A percentile compares a stretch with the other conserved stretches of the same genome.
Evolutionary conservation across 2,329 filamentous ascomycete genomes (phyloP).

Genomic region (Cladosporium sp.): DNA sequence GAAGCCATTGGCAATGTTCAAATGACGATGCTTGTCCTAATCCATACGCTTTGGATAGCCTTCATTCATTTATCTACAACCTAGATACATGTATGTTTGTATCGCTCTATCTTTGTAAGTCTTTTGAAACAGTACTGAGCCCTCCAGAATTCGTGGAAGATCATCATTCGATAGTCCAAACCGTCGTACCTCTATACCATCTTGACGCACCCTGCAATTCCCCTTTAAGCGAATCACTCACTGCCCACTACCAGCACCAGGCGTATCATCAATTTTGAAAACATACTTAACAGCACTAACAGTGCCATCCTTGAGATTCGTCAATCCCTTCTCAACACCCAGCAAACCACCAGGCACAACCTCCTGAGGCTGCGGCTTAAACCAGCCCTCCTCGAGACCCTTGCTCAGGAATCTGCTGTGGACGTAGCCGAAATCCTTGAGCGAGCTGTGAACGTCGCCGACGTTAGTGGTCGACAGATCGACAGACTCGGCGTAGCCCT

Average conservation of each 20-base stretch:
- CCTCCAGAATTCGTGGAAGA: no score
- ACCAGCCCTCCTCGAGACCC: conserved; percentile 26
- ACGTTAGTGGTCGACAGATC: conserved; percentile 34
- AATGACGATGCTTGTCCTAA: no score
- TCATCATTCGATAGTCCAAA: no score
- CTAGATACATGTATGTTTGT: no score
- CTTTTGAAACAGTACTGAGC: no score
- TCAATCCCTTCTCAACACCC: conserved; percentile 26
- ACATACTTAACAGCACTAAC: conserved; percentile 31
- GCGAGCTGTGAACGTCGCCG: conserved; percentile 26
- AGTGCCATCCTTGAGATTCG: conserved; percentile 28
- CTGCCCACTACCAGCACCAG: conserved; percentile 14
- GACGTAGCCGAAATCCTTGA: conserved; percentile 27
- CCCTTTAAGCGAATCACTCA: no score
- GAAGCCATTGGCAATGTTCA: no score
- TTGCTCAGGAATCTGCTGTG: conserved; percentile 23
- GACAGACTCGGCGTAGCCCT: conserved; percentile 39
- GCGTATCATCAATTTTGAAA: conserved; percentile 28
- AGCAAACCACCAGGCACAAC: conserved; percentile 27
- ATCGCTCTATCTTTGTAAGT: no score
- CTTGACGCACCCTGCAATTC: no score
- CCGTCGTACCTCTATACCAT: no score
- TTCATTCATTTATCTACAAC: no score
- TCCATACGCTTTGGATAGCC: no score
- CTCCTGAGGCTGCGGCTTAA: conserved; percentile 29